Evolutionary conservation across 2,329 filamentous ascomycete genomes (phyloP).

Genomic region (Plectosphaerella plurivora): DNA sequence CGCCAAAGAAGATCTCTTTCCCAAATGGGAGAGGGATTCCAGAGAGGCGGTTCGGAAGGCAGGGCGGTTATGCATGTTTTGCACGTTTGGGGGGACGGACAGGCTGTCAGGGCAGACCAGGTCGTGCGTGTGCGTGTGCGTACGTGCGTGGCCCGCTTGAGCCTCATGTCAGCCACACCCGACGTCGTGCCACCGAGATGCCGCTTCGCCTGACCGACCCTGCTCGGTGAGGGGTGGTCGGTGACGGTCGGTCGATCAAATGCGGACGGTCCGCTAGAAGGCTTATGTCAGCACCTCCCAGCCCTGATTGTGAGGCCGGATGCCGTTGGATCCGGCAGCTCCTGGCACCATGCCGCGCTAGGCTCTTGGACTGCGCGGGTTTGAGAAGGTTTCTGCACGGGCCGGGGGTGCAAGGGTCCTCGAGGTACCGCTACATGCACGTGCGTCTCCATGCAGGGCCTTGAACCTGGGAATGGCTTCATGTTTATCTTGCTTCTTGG

Average conservation of each 20-base stretch:
- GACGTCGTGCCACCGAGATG: no score
- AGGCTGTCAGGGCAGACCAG: not conserved
- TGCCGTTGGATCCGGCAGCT: not conserved
- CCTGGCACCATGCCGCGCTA: conserved; percentile 18
- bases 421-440: conserved; percentile 29
- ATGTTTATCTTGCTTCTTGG: no score
- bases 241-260: no score
- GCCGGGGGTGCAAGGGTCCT: conserved; percentile 5
- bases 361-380: conserved; percentile 34
- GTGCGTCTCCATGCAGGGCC: not conserved
- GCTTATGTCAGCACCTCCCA: not conserved
- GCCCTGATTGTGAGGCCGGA: not conserved
- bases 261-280: no score
- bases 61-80: not conserved
- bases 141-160: no score
- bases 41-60: not conserved
- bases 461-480: not conserved
- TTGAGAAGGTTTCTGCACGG: conserved; percentile 46
- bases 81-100: not conserved
- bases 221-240: no score
- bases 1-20: not conserved
- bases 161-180: no score
- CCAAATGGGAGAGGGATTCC: not conserved
- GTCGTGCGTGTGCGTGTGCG: no score
- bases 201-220: no score